Conservation (phyloP, 148 eudicot genomes). For the Pharnaceum exiguum region DNA sequence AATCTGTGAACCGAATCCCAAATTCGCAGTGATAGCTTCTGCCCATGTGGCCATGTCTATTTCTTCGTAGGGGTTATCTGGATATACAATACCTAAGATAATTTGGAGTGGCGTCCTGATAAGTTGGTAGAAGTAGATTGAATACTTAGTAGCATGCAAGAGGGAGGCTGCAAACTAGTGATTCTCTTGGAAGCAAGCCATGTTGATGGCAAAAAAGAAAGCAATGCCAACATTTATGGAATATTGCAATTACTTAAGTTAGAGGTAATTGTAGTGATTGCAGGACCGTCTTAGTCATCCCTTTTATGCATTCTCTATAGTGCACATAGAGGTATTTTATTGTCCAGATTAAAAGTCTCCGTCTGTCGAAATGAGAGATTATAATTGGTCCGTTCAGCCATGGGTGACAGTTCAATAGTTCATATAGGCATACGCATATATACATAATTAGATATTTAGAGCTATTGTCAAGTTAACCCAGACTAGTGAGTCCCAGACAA, state of each 20-base stretch:
- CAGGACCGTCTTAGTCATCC: background rate
- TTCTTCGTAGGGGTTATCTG: too few relatives aligned
- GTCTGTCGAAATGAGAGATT: conserved; percentile 9
- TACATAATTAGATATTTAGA: too few relatives aligned
- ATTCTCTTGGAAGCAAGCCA: background rate
- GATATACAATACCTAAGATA: too few relatives aligned
- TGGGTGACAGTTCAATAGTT: background rate
- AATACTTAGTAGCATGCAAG: too few relatives aligned
- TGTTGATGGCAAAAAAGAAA: background rate
- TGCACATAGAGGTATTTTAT: background rate
- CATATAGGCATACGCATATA: too few relatives aligned
- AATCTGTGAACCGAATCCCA: too few relatives aligned
- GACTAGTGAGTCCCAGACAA: too few relatives aligned
- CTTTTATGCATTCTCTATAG: conserved; percentile 2
- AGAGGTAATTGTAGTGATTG: conserved; percentile 13
- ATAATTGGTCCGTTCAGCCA: conserved; percentile 1
- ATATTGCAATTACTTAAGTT: conserved; percentile 12
- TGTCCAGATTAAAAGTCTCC: conserved; percentile 12
- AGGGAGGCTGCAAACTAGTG: background rate
- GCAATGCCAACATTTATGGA: background rate
- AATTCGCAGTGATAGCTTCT: too few relatives aligned
- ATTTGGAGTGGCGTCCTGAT: too few relatives aligned
- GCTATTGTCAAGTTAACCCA: too few relatives aligned
- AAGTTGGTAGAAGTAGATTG: too few relatives aligned
- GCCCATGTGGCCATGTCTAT: too few relatives aligned